phyloP scores from a whole-genome alignment of 1,284 basidiomycete genomes.

The Hemileia vastatrix region DNA sequence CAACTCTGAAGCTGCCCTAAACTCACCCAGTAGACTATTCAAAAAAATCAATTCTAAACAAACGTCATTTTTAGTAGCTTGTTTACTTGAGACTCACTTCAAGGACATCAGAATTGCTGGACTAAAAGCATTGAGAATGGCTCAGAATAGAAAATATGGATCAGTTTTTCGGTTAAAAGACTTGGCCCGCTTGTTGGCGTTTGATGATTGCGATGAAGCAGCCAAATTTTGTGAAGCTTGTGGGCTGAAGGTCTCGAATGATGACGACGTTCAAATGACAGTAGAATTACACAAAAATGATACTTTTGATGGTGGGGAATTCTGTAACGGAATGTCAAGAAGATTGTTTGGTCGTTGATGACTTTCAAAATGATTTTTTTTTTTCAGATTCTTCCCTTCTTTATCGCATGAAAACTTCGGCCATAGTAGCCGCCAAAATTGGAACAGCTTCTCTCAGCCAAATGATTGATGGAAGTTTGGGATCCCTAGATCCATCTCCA shows the following conservation, averaged over 20 bases:
- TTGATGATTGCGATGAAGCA: conserved; percentile 13
- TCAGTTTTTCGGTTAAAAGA: conserved; percentile 7
- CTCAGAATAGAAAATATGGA: conserved; percentile 26
- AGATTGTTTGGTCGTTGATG: no score
- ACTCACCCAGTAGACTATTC: conserved; percentile 54
- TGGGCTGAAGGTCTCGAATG: conserved; percentile 7
- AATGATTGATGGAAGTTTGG: no score
- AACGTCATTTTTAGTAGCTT: conserved; percentile 50
- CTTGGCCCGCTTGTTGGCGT: conserved; percentile 6
- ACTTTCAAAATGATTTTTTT: no score
- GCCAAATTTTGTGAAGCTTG: conserved; percentile 16
- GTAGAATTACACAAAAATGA: conserved; percentile 18
- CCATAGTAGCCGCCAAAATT: no score
- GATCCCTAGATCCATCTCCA: no score
- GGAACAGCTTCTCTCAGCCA: no score
- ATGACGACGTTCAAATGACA: conserved; percentile 2
- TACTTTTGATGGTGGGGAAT: conserved; percentile 21
- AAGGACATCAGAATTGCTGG: conserved; percentile 50
- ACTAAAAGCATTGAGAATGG: conserved; percentile 48
- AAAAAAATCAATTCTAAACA: conserved; percentile 45
- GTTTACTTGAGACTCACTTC: conserved; percentile 51
- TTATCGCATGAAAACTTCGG: no score
- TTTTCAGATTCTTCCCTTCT: no score
- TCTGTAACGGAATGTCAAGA: no score
- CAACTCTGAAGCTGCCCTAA: conserved; percentile 50